Evolutionary conservation across 202 grass and related monocot genomes (phyloP).

Genomic region (Sporobolus alterniflorus): DNA sequence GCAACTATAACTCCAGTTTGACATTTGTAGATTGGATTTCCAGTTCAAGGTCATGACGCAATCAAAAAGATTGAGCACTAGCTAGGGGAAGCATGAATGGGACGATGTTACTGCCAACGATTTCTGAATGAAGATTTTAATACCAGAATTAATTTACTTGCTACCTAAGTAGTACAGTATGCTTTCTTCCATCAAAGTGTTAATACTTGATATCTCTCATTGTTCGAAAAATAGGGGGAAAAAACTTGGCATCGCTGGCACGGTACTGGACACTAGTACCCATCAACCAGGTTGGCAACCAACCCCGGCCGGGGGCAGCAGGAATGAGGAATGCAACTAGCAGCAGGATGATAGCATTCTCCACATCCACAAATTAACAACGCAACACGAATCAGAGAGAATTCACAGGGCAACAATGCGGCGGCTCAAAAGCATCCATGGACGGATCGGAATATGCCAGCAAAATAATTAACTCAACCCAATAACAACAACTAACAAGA

Average conservation of each 20-base stretch:
- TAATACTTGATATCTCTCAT: too few species aligned
- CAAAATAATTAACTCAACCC: background rate
- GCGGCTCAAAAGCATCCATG: background rate
- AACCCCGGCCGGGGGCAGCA: background rate
- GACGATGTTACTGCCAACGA: background rate
- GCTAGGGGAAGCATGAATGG: too few species aligned
- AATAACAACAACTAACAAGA: background rate
- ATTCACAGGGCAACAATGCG: background rate
- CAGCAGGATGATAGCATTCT: background rate
- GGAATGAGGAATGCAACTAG: background rate
- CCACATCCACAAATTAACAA: background rate
- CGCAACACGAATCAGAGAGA: conserved; percentile 8
- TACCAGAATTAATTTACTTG: too few species aligned
- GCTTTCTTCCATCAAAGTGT: too few species aligned
- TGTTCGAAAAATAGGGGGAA: background rate
- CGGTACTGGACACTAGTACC: background rate
- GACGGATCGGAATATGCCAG: background rate
- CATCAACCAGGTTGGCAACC: background rate
- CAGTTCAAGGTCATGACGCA: background rate
- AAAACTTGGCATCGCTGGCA: background rate
- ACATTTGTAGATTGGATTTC: background rate
- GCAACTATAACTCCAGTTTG: too few species aligned
- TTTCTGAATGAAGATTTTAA: too few species aligned
- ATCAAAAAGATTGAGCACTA: too few species aligned
- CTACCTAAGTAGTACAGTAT: too few species aligned